Evolutionary conservation across 441 rosid genomes (phyloP).

Genomic region (Erysimum cheiri): DNA sequence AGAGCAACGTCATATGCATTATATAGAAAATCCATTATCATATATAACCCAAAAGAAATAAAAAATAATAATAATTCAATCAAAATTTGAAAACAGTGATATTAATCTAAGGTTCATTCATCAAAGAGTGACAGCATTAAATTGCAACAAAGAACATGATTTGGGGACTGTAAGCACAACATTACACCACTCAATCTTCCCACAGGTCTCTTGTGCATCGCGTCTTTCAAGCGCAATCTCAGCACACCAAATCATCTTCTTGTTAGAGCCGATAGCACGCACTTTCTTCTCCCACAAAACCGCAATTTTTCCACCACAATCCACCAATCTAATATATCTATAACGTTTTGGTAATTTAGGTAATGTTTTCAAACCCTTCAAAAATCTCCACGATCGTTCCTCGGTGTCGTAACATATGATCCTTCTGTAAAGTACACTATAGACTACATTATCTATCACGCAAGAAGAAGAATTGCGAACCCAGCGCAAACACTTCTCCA

Average conservation of each 20-base stretch:
- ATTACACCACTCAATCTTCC: conserved; percentile 17
- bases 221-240: conserved; percentile 21
- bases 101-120: too few relatives aligned
- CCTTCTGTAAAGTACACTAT: not conserved
- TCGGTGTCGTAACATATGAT: not conserved
- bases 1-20: too few relatives aligned
- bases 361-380: conserved; percentile 1
- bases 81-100: too few relatives aligned
- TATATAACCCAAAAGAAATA: too few relatives aligned
- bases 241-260: conserved; percentile 19
- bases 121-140: too few relatives aligned
- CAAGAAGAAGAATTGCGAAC: not conserved
- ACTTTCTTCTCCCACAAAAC: not conserved
- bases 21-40: too few relatives aligned
- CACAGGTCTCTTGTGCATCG: not conserved
- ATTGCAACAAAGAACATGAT: too few relatives aligned
- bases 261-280: not conserved
- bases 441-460: not conserved
- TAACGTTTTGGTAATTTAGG: not conserved
- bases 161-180: conserved; percentile 8
- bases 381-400: not conserved
- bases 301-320: conserved; percentile 7
- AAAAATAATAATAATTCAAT: too few relatives aligned
- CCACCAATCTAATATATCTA: not conserved
- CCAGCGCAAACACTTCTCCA: not conserved